Percentiles rank a stretch among this genome's conserved stretches.
Conservation (phyloP, 345 rosid species). For the Eucalyptus cloeziana region DNA sequence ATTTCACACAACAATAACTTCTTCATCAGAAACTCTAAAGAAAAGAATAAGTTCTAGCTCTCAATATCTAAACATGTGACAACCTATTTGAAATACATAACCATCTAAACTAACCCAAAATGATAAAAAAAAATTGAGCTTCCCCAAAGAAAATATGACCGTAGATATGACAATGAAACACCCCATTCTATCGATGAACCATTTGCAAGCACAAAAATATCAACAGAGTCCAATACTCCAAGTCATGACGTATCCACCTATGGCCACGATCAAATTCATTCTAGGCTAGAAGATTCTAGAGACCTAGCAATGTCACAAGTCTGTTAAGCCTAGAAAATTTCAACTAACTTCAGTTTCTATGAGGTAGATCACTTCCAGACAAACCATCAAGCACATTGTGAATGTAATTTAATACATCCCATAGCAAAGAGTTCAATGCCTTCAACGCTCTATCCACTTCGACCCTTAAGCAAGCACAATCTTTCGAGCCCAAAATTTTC, state of each 20-base stretch:
- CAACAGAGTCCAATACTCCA: neutral
- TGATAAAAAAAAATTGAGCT: too few relatives aligned
- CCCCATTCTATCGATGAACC: neutral
- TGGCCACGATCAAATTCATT: neutral
- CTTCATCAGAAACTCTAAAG: neutral
- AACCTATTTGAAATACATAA: neutral
- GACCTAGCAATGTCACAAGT: neutral
- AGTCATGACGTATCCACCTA: neutral
- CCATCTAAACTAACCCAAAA: fast-evolving
- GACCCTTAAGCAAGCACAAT: neutral
- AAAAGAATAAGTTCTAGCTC: too few relatives aligned
- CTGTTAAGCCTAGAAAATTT: neutral
- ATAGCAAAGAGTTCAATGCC: neutral
- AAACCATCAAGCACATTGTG: neutral
- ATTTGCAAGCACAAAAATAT: neutral
- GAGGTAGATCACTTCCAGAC: neutral
- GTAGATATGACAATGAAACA: too few relatives aligned
- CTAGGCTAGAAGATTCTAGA: neutral
- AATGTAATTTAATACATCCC: too few relatives aligned
- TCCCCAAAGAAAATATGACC: too few relatives aligned
- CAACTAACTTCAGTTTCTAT: neutral
- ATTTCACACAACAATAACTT: neutral
- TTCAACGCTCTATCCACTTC: neutral
- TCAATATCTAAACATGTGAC: neutral
- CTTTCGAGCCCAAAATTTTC: neutral